Percentiles rank a stretch among this genome's conserved stretches.
phyloP scores from a whole-genome alignment of 2,329 filamentous ascomycete species.

The Cercospora sp. region DNA sequence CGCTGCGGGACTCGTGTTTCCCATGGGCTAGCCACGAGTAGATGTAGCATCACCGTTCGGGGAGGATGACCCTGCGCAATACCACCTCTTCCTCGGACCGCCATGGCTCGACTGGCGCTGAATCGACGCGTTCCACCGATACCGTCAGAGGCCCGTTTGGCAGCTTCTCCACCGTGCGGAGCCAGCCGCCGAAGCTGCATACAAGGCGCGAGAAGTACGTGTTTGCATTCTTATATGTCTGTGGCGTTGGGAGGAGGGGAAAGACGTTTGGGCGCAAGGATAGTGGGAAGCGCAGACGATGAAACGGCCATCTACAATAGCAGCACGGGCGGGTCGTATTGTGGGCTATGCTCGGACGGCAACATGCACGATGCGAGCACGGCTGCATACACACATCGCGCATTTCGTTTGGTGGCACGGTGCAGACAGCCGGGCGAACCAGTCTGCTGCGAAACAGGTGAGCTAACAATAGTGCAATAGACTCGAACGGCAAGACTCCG shows the following conservation, averaged over 20 bases:
- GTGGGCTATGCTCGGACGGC: not conserved
- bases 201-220: slow-evolving; percentile 51
- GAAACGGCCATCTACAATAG: not conserved
- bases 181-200: slow-evolving; percentile 38
- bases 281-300: not conserved
- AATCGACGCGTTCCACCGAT: slow-evolving; percentile 66
- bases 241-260: not conserved
- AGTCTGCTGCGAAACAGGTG: slow-evolving; percentile 23
- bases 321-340: not conserved
- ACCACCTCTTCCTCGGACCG: slow-evolving; percentile 51
- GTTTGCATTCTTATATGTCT: slow-evolving; percentile 11
- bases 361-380: slow-evolving; percentile 8
- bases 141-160: slow-evolving; percentile 59
- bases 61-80: slow-evolving; percentile 30
- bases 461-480: slow-evolving; percentile 39
- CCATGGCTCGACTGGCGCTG: slow-evolving; percentile 65
- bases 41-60: slow-evolving; percentile 10
- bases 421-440: not conserved
- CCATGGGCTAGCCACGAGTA: slow-evolving; percentile 19
- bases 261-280: not conserved
- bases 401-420: slow-evolving; percentile 32
- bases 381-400: slow-evolving; percentile 2
- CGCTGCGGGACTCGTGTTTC: slow-evolving; percentile 15
- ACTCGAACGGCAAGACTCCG: slow-evolving; percentile 47
- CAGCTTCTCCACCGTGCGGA: slow-evolving; percentile 24